A percentile compares a stretch with the other conserved stretches of the same genome.
phyloP scores from a whole-genome alignment of 208 protist species.

The Trypanosoma avium region DNA sequence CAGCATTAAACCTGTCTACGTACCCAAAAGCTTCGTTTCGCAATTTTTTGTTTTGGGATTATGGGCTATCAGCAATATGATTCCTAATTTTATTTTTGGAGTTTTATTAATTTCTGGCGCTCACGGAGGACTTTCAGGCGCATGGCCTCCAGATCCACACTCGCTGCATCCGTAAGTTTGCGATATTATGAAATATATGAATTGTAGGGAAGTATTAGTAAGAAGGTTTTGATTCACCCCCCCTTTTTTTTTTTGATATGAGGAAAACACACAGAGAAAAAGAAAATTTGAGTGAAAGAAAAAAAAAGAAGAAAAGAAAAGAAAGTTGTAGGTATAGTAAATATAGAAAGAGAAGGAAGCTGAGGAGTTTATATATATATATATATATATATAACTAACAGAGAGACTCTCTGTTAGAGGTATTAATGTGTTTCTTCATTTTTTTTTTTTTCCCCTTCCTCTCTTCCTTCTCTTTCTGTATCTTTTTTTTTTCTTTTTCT shows the following conservation, averaged over 20 bases:
- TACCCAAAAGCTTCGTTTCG: conserved; percentile 73
- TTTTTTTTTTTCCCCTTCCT: too few relatives aligned
- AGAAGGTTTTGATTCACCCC: neutral
- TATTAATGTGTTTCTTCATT: too few relatives aligned
- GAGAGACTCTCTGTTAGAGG: too few relatives aligned
- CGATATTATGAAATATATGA: neutral
- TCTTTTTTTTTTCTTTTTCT: too few relatives aligned
- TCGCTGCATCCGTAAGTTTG: conserved; percentile 64
- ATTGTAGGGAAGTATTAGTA: conserved; percentile 16
- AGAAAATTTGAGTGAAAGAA: conserved; percentile 14
- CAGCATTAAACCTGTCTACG: conserved; percentile 76
- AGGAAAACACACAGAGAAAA: conserved; percentile 5
- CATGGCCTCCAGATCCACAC: conserved; percentile 82
- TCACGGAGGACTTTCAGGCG: conserved; percentile 77
- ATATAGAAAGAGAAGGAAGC: conserved; percentile 5
- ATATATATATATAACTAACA: too few relatives aligned
- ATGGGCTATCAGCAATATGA: conserved; percentile 79
- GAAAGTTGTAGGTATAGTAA: conserved; percentile 1
- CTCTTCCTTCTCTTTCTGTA: too few relatives aligned
- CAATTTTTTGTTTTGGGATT: conserved; percentile 81
- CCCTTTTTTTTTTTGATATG: conserved; percentile 6
- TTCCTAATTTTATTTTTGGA: conserved; percentile 73
- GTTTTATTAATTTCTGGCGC: conserved; percentile 76
- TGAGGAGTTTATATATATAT: conserved; percentile 7
- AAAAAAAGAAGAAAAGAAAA: conserved; percentile 11